Base-by-base conservation (phyloP, 2,329 filamentous ascomycete genomes). In the Graphilbum ipis-grandicollis region DNA sequence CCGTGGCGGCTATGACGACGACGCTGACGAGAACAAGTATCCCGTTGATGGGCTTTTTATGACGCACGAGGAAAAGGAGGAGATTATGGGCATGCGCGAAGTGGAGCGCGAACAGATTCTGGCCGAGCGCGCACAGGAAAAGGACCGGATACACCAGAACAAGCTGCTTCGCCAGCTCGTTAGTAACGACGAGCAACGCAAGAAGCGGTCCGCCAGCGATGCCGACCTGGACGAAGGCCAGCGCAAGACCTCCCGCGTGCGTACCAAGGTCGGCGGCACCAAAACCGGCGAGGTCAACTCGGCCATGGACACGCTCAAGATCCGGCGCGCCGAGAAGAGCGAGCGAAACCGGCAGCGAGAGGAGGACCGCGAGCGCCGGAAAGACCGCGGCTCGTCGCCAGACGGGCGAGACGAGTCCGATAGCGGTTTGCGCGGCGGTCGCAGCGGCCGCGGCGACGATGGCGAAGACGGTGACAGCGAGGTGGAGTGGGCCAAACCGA, bases 31-130 rank as follows among this genome's bases (percentile, higher is more conserved):
- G 37, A 69, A 77, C 50, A 63, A 79, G 39, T 90, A 92, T 52
- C 85, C 88, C 0, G 70, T 93, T 43, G 90, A 98, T 45, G 86
- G 88, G 47, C 76, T 90, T 50, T 90, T 83, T 54, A 69, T 72
- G 48, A 80, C 73, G 46, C 65, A 74, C 32, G 66, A 72, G 29
- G 82, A 90, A 51, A 86, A 82, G 55, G 68, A 68, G 8, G 66
- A 79, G 36, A 90, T 98, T 43, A 76, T 90, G 68, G 71, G 66
- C 39, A 75, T 94, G 69, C 78, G 85, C 22, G 86, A 96, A 59
- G 77, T 96, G 36, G 77, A 93, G 52, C 79, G 88, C 43, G 90
- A 98, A 56, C 75, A 84, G 52, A 77, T 93, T 32, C 70, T 98
- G 7, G 88, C 85, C 17, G 82, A 93, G 47, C 83, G 90, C 45